These are phyloP conservation scores for Scopulariopsis brevicaulis DNA, from an alignment of 2,329 filamentous ascomycete species.

Conservation along the genomic window DNA sequence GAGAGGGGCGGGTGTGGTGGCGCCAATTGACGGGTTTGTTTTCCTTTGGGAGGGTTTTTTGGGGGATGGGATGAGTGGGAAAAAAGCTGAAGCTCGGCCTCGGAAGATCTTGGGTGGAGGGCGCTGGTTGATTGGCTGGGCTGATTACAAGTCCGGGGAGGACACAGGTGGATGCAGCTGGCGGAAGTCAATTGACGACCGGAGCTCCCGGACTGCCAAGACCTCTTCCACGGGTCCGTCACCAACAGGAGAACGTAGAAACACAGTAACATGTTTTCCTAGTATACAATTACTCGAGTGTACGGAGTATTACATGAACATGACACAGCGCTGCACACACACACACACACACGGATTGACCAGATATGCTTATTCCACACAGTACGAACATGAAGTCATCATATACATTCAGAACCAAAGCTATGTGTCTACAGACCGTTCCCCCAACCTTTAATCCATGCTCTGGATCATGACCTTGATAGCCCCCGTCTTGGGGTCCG, in stretches of 20 bases:
- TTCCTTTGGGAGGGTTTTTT: constrained; percentile 5
- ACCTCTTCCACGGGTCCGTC: not conserved
- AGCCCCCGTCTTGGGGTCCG: constrained; percentile 81
- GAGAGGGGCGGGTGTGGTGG: constrained; percentile 1
- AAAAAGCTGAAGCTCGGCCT: constrained; percentile 27
- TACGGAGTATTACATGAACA: too few relatives aligned
- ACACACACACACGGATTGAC: too few relatives aligned
- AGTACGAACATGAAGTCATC: not conserved
- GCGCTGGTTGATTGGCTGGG: not conserved
- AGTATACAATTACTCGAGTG: too few relatives aligned
- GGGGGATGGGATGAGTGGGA: constrained; percentile 10
- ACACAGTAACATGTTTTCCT: too few relatives aligned
- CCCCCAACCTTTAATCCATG: constrained; percentile 27
- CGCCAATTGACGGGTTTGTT: constrained; percentile 22
- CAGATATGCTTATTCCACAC: too few relatives aligned
- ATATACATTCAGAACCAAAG: not conserved
- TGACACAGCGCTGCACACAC: too few relatives aligned
- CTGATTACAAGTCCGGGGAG: not conserved
- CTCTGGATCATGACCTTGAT: constrained; percentile 96
- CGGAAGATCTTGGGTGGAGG: constrained; percentile 24
- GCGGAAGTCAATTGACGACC: not conserved
- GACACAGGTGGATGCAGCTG: not conserved
- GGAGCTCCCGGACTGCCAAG: not conserved
- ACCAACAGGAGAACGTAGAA: too few relatives aligned
- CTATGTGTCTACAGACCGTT: not conserved